Evolutionary conservation across 2,329 filamentous ascomycete species (phyloP).

Genomic region (Colletotrichum graminicola): DNA sequence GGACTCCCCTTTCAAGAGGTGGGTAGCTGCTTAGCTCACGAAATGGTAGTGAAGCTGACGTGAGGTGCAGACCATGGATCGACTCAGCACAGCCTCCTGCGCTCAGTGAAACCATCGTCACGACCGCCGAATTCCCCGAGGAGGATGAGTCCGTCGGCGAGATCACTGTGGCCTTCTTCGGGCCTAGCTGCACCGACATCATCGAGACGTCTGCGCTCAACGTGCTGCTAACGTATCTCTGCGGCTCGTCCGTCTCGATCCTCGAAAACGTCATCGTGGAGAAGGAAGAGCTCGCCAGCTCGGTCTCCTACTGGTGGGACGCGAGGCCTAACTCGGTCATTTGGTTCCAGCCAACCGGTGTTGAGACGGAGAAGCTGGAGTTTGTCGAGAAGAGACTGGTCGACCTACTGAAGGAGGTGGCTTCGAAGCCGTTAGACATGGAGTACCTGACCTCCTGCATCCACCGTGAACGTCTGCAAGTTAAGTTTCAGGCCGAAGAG

Average conservation of each 20-base stretch:
- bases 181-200: constrained; percentile 81
- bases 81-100: constrained; percentile 84
- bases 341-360: constrained; percentile 86
- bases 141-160: constrained; percentile 96
- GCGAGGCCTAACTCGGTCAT: constrained; percentile 85
- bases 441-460: constrained; percentile 91
- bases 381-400: constrained; percentile 89
- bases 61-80: constrained; percentile 76
- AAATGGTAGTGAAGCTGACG: constrained; percentile 11
- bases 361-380: constrained; percentile 86
- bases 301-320: constrained; percentile 83
- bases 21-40: neutral
- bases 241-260: constrained; percentile 91
- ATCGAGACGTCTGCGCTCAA: constrained; percentile 79
- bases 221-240: constrained; percentile 86
- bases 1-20: constrained; percentile 80
- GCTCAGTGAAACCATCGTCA: constrained; percentile 77
- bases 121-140: constrained; percentile 92
- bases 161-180: constrained; percentile 86
- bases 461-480: constrained; percentile 81
- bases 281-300: constrained; percentile 90
- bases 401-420: constrained; percentile 84
- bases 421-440: constrained; percentile 87
- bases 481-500: constrained; percentile 86
- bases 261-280: constrained; percentile 94